A percentile compares a stretch with the other conserved stretches of the same genome.
Conservation (phyloP, 2,329 filamentous ascomycete genomes). For the Paramyrothecium roridum region DNA sequence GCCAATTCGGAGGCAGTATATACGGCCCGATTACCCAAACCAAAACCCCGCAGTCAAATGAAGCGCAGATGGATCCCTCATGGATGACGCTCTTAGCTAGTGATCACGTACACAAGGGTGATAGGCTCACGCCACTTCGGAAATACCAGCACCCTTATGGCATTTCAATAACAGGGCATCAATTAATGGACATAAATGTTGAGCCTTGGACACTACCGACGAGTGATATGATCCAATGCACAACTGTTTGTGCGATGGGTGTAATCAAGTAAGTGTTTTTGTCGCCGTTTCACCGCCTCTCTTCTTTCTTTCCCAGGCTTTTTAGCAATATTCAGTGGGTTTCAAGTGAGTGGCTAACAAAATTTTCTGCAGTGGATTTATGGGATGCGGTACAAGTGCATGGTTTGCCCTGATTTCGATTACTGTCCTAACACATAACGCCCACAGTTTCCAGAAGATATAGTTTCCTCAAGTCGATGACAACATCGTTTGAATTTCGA, state of each 20-base stretch:
- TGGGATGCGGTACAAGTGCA: background rate
- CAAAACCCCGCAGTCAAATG: background rate
- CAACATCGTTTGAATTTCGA: too few relatives aligned
- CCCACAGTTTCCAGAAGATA: background rate
- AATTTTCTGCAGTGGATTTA: background rate
- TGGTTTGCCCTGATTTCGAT: background rate
- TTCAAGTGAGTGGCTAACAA: too few relatives aligned
- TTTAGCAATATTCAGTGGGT: too few relatives aligned
- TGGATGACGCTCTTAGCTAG: background rate
- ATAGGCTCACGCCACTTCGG: background rate
- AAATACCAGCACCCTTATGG: background rate
- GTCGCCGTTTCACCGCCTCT: background rate
- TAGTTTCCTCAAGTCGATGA: too few relatives aligned
- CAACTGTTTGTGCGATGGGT: background rate
- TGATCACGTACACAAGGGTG: background rate
- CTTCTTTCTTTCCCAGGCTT: background rate
- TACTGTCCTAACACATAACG: background rate
- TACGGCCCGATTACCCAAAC: slow-evolving; percentile 1
- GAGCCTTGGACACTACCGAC: background rate
- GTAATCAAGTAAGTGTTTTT: background rate
- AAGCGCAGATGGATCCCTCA: background rate
- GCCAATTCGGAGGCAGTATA: slow-evolving; percentile 4
- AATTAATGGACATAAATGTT: background rate
- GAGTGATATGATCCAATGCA: background rate
- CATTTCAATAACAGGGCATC: background rate